Evolutionary conservation across 23 red algal genomes (phyloP).

Genomic region (Gracilaria vermiculophylla): DNA sequence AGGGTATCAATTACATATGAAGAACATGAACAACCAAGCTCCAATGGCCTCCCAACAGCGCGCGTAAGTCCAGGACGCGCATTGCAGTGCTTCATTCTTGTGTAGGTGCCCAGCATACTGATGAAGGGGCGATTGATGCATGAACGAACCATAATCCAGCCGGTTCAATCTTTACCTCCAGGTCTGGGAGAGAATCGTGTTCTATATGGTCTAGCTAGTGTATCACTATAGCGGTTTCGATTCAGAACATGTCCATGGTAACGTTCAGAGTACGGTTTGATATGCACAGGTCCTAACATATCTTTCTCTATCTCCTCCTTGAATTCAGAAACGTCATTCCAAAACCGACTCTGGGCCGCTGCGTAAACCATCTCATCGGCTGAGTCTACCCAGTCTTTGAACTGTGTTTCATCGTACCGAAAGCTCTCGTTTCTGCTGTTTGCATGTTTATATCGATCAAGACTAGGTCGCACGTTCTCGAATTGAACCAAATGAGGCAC

Average conservation of each 20-base stretch:
- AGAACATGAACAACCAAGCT: no score
- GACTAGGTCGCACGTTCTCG: constrained; percentile 55
- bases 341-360: constrained; percentile 39
- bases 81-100: no score
- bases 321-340: constrained; percentile 18
- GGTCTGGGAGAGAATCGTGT: no score
- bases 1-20: no score
- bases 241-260: background rate
- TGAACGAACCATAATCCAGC: no score
- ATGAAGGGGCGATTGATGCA: no score
- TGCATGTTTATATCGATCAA: background rate
- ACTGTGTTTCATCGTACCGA: constrained; percentile 35
- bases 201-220: background rate
- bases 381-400: constrained; percentile 29
- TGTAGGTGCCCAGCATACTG: no score
- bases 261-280: background rate
- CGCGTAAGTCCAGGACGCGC: no score
- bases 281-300: constrained; percentile 16
- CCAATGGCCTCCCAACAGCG: no score
- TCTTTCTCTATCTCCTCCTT: constrained; percentile 37
- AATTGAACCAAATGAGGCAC: constrained; percentile 58
- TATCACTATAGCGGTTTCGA: background rate
- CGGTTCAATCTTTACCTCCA: no score
- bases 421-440: background rate
- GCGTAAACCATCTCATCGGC: constrained; percentile 50